Base-by-base conservation (phyloP, 1,284 basidiomycete genomes). In the Quambalaria eucalypti region DNA sequence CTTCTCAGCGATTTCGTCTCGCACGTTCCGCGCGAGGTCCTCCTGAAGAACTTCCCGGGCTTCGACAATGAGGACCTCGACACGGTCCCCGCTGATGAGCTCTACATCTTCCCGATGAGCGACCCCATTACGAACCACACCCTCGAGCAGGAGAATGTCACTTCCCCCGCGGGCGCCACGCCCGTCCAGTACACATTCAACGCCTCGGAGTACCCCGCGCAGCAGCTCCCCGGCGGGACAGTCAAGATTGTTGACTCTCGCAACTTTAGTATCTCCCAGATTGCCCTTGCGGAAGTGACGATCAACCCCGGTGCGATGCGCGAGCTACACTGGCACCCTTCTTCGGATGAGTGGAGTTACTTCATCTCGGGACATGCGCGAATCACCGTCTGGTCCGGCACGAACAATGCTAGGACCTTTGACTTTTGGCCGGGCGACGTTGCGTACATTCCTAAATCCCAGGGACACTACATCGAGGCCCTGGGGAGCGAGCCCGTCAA, bases 391-490 rank as follows among this genome's bases (percentile, higher is more conserved):
- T 62, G 61, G n/a, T 54, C 59, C 9, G 61, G 61, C 2, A 33
- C 38, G 3, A 47, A 79, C 25, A 84, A 83, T 55, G 83, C 86
- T 1, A 74, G 82, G 44, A 87, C 85, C 0, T 87, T 84, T 72
- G 81, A 87, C 66, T 85, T 82, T 7, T 59, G 60, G 33, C 29
- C 36, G 2, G 58, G 58, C 6, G 53, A 51, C 28, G 48, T n/a
- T n/a, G 44, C 12, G 4, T 46, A 46, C 28, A 23, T 55, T 10
- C 31, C 28, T 4, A 47, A 19, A 10, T 48, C 31, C 51, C 42
- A 60, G 80, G 82, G 82, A 2, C 84, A 85, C 66, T 86, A 84
- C 62, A 79, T 86, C n/a, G 84, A 87, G 76, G 85, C 85, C 66
- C 83, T 79, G 16, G 84, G 84, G 6, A 83, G 85, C 63, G 80